A percentile compares a stretch with the other conserved stretches of the same genome.
phyloP scores from a whole-genome alignment of 2,329 filamentous ascomycete genomes.

The Escovopsis sp. region DNA sequence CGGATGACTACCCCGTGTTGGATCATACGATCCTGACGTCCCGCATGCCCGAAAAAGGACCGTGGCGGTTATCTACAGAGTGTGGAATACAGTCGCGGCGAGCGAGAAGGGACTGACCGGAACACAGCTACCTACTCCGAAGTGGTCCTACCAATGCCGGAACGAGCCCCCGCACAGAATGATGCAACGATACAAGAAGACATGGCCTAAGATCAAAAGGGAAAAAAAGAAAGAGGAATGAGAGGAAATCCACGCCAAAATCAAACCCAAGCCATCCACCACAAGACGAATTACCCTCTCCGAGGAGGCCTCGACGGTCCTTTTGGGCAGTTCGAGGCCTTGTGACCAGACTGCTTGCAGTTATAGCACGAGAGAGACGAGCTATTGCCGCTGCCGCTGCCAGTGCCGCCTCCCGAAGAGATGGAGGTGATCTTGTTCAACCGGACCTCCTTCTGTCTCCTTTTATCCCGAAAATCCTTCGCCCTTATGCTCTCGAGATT shows the following conservation, averaged over 20 bases:
- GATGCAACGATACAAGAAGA: no score
- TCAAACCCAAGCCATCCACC: no score
- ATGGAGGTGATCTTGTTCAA: constrained; percentile 49
- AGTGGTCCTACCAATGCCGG: no score
- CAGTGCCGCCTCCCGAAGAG: constrained; percentile 25
- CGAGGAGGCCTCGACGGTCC: background rate
- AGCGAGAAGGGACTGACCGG: no score
- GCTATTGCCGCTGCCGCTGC: constrained; percentile 7
- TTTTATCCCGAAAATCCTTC: constrained; percentile 40
- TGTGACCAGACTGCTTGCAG: constrained; percentile 49
- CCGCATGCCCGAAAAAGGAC: no score
- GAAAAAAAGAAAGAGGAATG: background rate
- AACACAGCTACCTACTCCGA: no score
- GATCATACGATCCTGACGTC: no score
- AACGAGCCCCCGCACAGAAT: no score
- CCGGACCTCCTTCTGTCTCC: constrained; percentile 52
- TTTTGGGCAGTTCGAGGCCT: constrained; percentile 37
- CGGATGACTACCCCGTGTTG: no score
- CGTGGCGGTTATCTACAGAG: no score
- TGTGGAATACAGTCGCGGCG: no score
- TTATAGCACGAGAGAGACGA: constrained; percentile 36
- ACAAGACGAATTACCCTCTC: background rate
- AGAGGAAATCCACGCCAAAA: background rate
- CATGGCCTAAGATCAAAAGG: no score
- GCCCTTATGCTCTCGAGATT: constrained; percentile 16